Base-by-base conservation (phyloP, 305 asterid genomes). In the Coffea humblotiana region DNA sequence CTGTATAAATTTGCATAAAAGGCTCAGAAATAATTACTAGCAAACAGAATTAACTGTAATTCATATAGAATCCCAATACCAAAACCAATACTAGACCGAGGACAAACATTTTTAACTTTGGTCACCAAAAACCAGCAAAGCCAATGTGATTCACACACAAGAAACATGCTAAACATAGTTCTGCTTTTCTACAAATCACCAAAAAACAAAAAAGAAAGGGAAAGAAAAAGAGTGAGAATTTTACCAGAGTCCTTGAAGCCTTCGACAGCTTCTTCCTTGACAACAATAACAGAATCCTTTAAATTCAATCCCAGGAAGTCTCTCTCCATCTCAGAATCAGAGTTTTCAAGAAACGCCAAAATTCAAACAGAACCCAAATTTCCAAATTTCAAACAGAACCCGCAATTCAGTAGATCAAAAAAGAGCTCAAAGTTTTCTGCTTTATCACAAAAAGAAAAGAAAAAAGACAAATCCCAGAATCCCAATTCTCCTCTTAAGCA, bases 281-380 rank as follows among this genome's bases (percentile, higher is more conserved):
- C 88, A 14, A 69, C 78, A 70, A 72, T 58, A 69, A 71, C 79
- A 80, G 90, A 79, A 35, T 85, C 88, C 82, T 82, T 89, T 23
- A 79, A 82, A 75, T 80, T 90, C 90, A 92, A 81, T 7, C 97
- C 97, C 94, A 91, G 76, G 81, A 92, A 91, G 86, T 91, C 98
- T 79, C 90, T 87, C 89, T 92, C 98, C 98, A 92, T 82, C 85
- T 79, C 86, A 80, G 85, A 78, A 79, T 10, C 27, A 6, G 25
- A 58, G 6, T 21, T 78, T 60, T 72, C 82, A 80, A 72, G 19
- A 51, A 78, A 66, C 60, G 58, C 75, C 75, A 45, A 61, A 25
- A 43, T 45, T 77, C 21, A 51, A 54, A 47, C 25, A 48, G n/a
- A 78, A 35, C 52, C 60, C 75, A 69, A 68, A 40, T 19, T 48